Conservation (phyloP, 768 basidiomycete genomes). For the Xerocomellus chrysenteron region DNA sequence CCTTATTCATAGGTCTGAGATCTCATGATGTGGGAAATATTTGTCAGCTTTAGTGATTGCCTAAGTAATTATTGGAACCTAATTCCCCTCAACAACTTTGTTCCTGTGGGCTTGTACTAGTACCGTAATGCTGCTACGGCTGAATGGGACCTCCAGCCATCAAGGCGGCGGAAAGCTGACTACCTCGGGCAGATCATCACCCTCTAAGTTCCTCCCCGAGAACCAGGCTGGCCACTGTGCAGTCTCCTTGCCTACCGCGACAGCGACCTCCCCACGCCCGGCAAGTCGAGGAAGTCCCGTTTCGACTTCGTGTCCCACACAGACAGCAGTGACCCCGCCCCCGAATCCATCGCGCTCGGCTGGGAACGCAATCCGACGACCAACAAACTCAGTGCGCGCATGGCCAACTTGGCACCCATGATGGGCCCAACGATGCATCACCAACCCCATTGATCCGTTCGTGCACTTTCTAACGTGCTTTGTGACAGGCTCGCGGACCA, state of each 20-base stretch:
- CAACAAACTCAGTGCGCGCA: conserved; percentile 37
- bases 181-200: conserved; percentile 30
- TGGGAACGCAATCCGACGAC: too few relatives aligned
- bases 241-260: conserved; percentile 88
- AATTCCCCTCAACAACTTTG: too few relatives aligned
- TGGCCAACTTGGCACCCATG: conserved; percentile 91
- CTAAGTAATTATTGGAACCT: too few relatives aligned
- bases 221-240: conserved; percentile 90
- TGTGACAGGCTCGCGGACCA: conserved; percentile 79
- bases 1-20: too few relatives aligned
- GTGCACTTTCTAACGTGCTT: too few relatives aligned
- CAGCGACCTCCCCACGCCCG: conserved; percentile 43
- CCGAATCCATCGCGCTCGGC: conserved; percentile 43
- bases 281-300: conserved; percentile 58
- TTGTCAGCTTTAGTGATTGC: too few relatives aligned
- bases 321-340: conserved; percentile 16
- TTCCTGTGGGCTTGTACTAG: too few relatives aligned
- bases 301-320: conserved; percentile 47
- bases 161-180: too few relatives aligned
- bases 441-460: neutral
- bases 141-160: too few relatives aligned
- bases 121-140: too few relatives aligned
- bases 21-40: too few relatives aligned
- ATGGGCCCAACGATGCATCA: conserved; percentile 86
- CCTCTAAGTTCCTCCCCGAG: conserved; percentile 55